Conservation (phyloP, 78 protist species). For the Dictyostelium brefeldianum region DNA sequence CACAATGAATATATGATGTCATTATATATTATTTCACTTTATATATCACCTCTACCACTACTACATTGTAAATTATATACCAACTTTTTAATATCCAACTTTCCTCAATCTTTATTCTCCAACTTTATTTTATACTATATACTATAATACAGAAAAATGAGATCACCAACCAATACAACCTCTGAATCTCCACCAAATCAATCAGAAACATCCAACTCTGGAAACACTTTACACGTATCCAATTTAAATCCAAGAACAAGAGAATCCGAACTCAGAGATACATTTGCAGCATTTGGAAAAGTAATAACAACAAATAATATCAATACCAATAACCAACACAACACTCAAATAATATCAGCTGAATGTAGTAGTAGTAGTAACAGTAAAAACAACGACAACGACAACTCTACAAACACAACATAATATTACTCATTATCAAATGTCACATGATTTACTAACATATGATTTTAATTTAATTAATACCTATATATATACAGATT, state of each 20-base stretch:
- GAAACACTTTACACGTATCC: slow-evolving; percentile 57
- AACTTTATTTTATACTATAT: no score
- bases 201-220: not conserved
- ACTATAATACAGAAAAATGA: slow-evolving; percentile 19
- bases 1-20: no score
- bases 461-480: no score
- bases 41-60: not conserved
- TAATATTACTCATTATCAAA: not conserved
- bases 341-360: not conserved
- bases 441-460: no score
- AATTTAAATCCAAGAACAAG: slow-evolving; percentile 25
- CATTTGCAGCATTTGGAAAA: slow-evolving; percentile 55
- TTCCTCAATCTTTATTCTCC: not conserved
- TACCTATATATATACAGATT: slow-evolving; percentile 36
- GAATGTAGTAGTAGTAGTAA: not conserved
- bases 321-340: no score
- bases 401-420: not conserved
- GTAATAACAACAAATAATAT: slow-evolving; percentile 28
- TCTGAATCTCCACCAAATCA: not conserved
- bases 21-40: no score
- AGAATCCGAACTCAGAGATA: slow-evolving; percentile 59
- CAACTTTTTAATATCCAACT: not conserved
- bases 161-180: slow-evolving; percentile 23
- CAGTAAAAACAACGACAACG: not conserved
- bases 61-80: not conserved